Evolutionary conservation across 768 basidiomycete species (phyloP), one percentile per base, ranked within the genome.

Genomic region (Lentinula boryana): DNA sequence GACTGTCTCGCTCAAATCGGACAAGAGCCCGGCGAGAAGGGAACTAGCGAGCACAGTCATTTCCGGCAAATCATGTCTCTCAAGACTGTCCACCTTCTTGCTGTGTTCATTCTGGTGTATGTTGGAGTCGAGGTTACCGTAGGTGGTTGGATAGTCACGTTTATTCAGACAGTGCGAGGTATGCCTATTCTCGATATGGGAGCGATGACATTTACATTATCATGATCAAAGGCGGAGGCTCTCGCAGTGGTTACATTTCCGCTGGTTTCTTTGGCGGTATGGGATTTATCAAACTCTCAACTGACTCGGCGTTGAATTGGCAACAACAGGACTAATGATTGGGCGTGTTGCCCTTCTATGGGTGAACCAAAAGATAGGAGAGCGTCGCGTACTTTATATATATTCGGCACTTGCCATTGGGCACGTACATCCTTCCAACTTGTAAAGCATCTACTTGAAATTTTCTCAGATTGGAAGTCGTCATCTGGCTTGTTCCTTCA

Each of bases 61-160:
- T 74, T 82, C 68, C 73, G 74, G 21, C 81, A 87, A 63, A 84
- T 88, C 59, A 64, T 88, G 54, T 60, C 68, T 1, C 74, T 78
- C 51, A 81, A 75, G 60, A 76, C 78, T 0, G 85, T 89, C 1
- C 86, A 89, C 63, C 70, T 84, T 16, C 72, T 89, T 4, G 85
- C 88, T 0, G 72, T 85, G 63, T 89, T 86, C 66, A 78, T 81
- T 56, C 74, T 88, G 9, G 78, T 88, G 0, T 89, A 89, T 65
- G 85, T 89, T 23, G 88, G 88, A 9, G 80, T 86, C 2, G 88
- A 89, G 65, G 86, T 88, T 0, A 83, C 80, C 0, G 77, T 80
- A 55, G 81, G 81, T 61, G 80, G 81, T 78, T 23, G 43, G 65
- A 31, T 59, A 33, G 41, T 49, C 12, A 50, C 48, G 23, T 43